phyloP scores from a whole-genome alignment of 1,284 basidiomycete genomes.

The Cutaneotrichosporon cyanovorans region DNA sequence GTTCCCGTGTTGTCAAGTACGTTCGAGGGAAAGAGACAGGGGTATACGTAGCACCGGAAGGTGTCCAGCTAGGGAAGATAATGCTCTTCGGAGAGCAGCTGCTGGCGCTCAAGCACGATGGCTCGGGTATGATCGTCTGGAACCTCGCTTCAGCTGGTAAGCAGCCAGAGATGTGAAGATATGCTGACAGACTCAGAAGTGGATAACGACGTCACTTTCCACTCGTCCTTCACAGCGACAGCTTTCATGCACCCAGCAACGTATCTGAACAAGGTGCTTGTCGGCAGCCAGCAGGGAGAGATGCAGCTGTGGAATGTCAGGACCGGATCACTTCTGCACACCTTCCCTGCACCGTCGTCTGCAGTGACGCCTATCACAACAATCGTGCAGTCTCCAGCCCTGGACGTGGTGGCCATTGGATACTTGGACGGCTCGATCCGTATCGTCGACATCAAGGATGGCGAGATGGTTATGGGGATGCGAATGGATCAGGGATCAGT shows the following conservation, averaged over 20 bases:
- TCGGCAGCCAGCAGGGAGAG: slow-evolving; percentile 71
- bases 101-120: slow-evolving; percentile 71
- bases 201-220: slow-evolving; percentile 53
- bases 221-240: slow-evolving; percentile 64
- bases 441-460: slow-evolving; percentile 80
- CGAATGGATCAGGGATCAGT: slow-evolving; percentile 72
- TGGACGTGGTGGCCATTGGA: slow-evolving; percentile 89
- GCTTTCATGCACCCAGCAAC: slow-evolving; percentile 86
- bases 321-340: slow-evolving; percentile 52
- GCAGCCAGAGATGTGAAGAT: too few relatives aligned
- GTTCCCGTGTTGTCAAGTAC: slow-evolving; percentile 67
- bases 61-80: slow-evolving; percentile 48
- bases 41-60: slow-evolving; percentile 26
- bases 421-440: slow-evolving; percentile 80
- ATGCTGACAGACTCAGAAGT: slow-evolving; percentile 20
- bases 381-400: slow-evolving; percentile 84
- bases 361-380: slow-evolving; percentile 57
- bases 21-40: slow-evolving; percentile 67
- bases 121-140: slow-evolving; percentile 74
- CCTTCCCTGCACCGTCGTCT: slow-evolving; percentile 44
- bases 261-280: slow-evolving; percentile 91
- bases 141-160: slow-evolving; percentile 57
- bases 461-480: slow-evolving; percentile 79
- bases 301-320: slow-evolving; percentile 93
- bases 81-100: slow-evolving; percentile 72